Percentiles rank a stretch among this genome's conserved stretches.
Evolutionary conservation across 345 rosid genomes (phyloP).

Genomic region (Gossypium arboreum): DNA sequence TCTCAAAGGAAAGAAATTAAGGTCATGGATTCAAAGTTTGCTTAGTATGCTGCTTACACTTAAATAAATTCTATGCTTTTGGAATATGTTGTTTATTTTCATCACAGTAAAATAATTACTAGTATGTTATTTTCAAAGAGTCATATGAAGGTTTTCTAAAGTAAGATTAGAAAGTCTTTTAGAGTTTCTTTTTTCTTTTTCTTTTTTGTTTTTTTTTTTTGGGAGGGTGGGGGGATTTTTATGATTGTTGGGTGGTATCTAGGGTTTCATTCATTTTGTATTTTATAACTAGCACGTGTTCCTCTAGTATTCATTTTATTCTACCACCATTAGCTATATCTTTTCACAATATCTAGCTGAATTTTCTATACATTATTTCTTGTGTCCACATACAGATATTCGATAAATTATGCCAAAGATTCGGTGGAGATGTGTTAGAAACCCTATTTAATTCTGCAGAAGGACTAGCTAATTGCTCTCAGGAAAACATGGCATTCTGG

Average conservation of each 20-base stretch:
- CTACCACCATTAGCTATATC: background rate
- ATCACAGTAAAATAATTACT: background rate
- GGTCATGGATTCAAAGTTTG: background rate
- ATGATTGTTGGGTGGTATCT: background rate
- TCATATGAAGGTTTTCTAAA: background rate
- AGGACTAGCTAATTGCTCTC: constrained; percentile 55
- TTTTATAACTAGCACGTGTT: background rate
- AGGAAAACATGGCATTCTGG: constrained; percentile 48
- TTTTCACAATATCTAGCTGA: background rate
- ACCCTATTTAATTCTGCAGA: constrained; percentile 79
- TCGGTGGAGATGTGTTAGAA: constrained; percentile 88
- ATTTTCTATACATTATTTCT: background rate
- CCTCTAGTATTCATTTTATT: background rate
- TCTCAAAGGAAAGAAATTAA: constrained; percentile 2
- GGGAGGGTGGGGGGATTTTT: background rate
- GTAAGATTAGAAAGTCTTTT: background rate
- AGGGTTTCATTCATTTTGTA: background rate
- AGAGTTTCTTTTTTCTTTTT: background rate
- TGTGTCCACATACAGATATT: constrained; percentile 54
- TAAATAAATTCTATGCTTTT: background rate
- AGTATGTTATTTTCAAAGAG: background rate
- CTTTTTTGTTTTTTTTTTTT: background rate
- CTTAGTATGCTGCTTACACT: background rate
- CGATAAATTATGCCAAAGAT: constrained; percentile 87
- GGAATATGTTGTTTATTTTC: background rate